Base-by-base conservation (phyloP, 1,284 basidiomycete genomes). In the Apiotrichum porosum region DNA sequence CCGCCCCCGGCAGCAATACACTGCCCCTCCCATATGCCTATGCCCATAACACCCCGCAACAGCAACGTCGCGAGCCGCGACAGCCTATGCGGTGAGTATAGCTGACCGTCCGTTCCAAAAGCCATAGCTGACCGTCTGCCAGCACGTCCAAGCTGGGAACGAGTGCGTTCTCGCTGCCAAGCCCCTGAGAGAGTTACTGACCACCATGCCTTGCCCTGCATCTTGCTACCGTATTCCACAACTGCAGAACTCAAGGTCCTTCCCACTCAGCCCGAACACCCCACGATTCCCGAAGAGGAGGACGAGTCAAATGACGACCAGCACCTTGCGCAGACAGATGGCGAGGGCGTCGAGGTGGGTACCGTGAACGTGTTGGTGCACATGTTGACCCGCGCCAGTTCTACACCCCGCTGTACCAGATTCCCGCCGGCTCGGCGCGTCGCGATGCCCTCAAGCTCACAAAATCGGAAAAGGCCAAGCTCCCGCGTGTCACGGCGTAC, bases 401-500 rank as follows among this genome's bases (percentile, higher is more conserved):
- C 30, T 88, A 93, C 64, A 88, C 88, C 54, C 88, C 91, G 72
- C 83, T 94, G 49, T 85, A 86, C 9, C 82, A 88, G 41, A 97
- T 97, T 51, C 93, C 93, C 3, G 90, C 91, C 39, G 93, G 93
- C 3, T 91, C 89, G 32, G 93, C 93, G 28, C 81, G 91, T 39
- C 79, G 90, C 52, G 92, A 97, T 78, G 93, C 93, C 1, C 75
- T 90, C 51, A 82, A 81, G 50, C 73, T 97, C 54, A 97, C 92
- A 0, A 93, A 94, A 74, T 89, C 87, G 71, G 93, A 93, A 65
- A 91, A 92, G 30, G 91, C 92, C 60, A 89, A 86, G 35, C 72
- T 97, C 26, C 91, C 93, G n/a, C 77, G 93, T 58, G 92, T 94
- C 17, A 95, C 92, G 4, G 92, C 92, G 3, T 97, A 95, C 73